Base-by-base conservation (phyloP, 2,329 filamentous ascomycete species). In the Penicillium sp. region DNA sequence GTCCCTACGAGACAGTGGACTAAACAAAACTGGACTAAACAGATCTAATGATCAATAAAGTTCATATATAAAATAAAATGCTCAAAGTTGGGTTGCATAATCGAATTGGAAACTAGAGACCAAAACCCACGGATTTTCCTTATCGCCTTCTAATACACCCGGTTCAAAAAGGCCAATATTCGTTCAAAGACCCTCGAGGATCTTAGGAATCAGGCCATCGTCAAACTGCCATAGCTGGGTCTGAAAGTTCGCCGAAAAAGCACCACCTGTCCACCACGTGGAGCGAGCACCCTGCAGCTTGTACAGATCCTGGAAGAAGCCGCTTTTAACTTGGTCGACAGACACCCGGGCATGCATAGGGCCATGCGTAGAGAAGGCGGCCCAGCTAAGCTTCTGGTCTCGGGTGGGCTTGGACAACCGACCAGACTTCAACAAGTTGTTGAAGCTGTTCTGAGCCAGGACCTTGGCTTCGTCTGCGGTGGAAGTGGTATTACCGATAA, bases 241-340 rank as follows among this genome's bases (percentile, higher is more conserved):
- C 42, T 61, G 58, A 18, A 62, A 60, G 22, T 63, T 62, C 13
- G 71, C 74, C 0, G 75, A 74, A 48, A 70, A 62, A 7, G 57
- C 57, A 25, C 54, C 60, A 16, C 60, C 57, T 2, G 60, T 59
- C 54, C 57, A 76, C 60, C 65, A 77, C 1, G 74, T 78, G n/a
- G 63, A 68, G 9, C 64, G 58, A 30, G 63, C 54, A 2, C 74
- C 73, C 53, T 77, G 74, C 3, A 76, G 60, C 0, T 63, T 65
- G 31, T 74, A 72, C 33, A 71, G 57, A 28, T 71, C 56, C 55
- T 74, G 63, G 40, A 72, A 66, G 44, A 71, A 74, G 2, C 73
- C 74, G 2, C 46, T 58, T 46, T 61, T 46, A 2, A 76, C 53
- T 20, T 69, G 64, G 1, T 63, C 61, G 1, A 59, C 55, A 0